Conservation (phyloP, 768 basidiomycete species). For the Obba rivulosa region DNA sequence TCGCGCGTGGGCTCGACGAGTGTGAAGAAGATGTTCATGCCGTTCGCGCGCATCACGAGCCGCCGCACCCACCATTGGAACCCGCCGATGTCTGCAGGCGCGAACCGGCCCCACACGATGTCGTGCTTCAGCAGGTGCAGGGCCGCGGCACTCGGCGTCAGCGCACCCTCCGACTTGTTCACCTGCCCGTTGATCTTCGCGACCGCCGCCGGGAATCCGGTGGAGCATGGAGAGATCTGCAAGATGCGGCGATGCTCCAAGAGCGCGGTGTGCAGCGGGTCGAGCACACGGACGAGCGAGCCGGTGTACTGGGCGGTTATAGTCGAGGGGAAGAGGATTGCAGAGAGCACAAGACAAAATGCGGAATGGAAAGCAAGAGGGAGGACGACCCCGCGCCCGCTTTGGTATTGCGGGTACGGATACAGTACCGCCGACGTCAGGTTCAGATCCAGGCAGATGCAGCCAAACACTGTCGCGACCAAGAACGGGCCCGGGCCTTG, state of each 20-base stretch:
- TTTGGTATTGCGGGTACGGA: constrained; percentile 63
- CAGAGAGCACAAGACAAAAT: constrained; percentile 44
- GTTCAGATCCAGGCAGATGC: constrained; percentile 56
- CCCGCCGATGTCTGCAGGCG: constrained; percentile 46
- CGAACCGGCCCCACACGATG: constrained; percentile 54
- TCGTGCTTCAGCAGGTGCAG: constrained; percentile 52
- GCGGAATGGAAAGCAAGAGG: constrained; percentile 58
- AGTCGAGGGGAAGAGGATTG: constrained; percentile 58
- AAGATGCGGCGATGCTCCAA: constrained; percentile 43
- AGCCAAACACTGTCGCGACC: constrained; percentile 50
- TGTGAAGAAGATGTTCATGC: constrained; percentile 55
- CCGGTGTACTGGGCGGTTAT: constrained; percentile 55
- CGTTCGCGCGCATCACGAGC: constrained; percentile 53
- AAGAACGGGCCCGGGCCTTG: constrained; percentile 61
- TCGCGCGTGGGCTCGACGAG: constrained; percentile 61
- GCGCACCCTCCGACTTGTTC: constrained; percentile 38
- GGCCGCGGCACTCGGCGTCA: constrained; percentile 48
- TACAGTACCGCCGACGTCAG: constrained; percentile 54
- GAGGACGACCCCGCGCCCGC: constrained; percentile 47
- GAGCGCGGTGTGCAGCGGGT: constrained; percentile 42
- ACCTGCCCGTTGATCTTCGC: constrained; percentile 32
- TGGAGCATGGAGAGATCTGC: constrained; percentile 34
- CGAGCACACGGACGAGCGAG: constrained; percentile 41
- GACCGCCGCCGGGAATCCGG: constrained; percentile 32
- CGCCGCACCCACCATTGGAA: constrained; percentile 47